Base-by-base conservation (phyloP, 345 rosid genomes). In the Euphorbia peplus region DNA sequence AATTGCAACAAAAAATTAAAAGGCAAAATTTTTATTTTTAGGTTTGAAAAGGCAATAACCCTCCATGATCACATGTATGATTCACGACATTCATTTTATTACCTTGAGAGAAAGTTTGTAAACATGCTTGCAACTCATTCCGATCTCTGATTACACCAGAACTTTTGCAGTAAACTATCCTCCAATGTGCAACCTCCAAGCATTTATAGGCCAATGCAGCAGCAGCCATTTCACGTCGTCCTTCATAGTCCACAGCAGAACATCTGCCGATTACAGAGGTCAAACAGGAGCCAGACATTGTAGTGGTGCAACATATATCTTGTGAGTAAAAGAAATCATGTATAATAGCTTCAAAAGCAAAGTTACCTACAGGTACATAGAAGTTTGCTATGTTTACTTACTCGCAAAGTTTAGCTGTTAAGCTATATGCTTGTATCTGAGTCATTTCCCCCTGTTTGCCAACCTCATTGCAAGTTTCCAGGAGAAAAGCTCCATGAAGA, bases 121-220 rank as follows among this genome's bases (percentile, higher is more conserved):
- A 46, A 56, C 77, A 52, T 65, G 77, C 81, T 70, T 82, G 87
- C 84, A 90, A 75, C 70, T 85, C 90, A 66, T 59, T 78, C 80
- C 71, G 64, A 35, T 88, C 91, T 73, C 82, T 77, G 70, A 75
- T 80, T 42, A 67, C 52, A 72, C 76, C 69, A 67, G 74, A 71
- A 75, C 75, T 72, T 79, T 69, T 83, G 73, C 84, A 80, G 75
- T 73, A 81, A 68, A 82, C 88, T 44, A 85, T 64, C 80, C 88
- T 88, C 90, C 85, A 77, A 74, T 75, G 83, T 44, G 93, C 92
- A 64, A 88, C 89, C 75, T 92, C 96, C 82, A 82, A 76, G 81
- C 98, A 88, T 82, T 92, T 92, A 80, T 83, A 88, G 61, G 90
- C 95, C 87, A 88, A 81, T 73, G 92, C 81, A 82, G 93, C 89